phyloP scores from a whole-genome alignment of 345 rosid species.

The Boechera retrofracta region DNA sequence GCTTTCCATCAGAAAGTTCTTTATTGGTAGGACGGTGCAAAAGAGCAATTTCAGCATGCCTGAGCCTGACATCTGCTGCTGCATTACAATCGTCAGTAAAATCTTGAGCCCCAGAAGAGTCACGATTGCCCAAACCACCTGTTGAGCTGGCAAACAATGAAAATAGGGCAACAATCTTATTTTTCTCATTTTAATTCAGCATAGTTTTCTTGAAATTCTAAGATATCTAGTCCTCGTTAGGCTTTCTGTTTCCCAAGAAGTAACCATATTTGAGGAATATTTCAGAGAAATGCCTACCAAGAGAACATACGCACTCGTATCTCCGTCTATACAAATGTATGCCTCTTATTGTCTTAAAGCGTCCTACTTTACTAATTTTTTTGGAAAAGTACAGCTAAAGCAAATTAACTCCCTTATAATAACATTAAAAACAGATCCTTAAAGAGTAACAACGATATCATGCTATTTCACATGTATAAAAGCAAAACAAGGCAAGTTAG shows the following conservation, averaged over 20 bases:
- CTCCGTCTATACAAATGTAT: not conserved
- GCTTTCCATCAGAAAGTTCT: slow-evolving; percentile 30
- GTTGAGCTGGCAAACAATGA: slow-evolving; percentile 21
- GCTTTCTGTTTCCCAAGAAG: not conserved
- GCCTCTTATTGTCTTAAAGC: not conserved
- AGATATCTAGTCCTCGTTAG: not conserved
- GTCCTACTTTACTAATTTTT: slow-evolving; percentile 7
- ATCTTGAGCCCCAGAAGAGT: not conserved
- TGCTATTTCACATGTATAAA: slow-evolving; percentile 8
- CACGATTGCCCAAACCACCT: slow-evolving; percentile 1
- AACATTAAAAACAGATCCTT: not conserved
- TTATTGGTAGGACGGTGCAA: slow-evolving; percentile 18
- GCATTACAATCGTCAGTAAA: not conserved
- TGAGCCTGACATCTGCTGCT: slow-evolving; percentile 5
- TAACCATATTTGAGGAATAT: not conserved
- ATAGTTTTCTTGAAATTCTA: not conserved
- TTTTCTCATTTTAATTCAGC: not conserved
- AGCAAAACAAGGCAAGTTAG: slow-evolving; percentile 6
- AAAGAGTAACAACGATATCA: not conserved
- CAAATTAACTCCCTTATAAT: not conserved
- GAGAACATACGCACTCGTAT: not conserved
- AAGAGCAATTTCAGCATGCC: slow-evolving; percentile 16
- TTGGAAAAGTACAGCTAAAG: not conserved
- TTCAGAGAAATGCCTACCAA: slow-evolving; percentile 8
- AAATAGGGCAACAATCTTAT: not conserved